These are phyloP conservation scores for Yueomyces sp. DNA, from an alignment of 805 yeast species.

Conservation along the genomic window DNA sequence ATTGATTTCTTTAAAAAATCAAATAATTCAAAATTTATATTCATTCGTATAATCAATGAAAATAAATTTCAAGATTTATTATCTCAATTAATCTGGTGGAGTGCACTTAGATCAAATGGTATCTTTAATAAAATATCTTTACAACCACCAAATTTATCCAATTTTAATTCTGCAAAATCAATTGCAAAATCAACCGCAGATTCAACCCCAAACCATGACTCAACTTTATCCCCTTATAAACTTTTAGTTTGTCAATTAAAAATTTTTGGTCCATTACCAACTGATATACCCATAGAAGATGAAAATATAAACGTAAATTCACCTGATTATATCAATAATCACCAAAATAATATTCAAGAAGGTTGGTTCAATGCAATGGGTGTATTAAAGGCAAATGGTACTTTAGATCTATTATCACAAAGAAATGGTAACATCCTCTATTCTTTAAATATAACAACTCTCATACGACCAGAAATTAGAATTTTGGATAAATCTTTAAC, in stretches of 20 bases:
- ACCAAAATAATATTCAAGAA: conserved; percentile 21
- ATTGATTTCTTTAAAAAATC: conserved; percentile 1
- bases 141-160: not conserved
- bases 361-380: conserved; percentile 71
- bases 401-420: conserved; percentile 45
- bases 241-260: conserved; percentile 52
- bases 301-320: not conserved
- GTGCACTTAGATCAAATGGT: conserved; percentile 37
- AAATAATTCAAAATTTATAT: not conserved
- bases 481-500: conserved; percentile 51
- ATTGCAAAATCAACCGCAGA: not conserved
- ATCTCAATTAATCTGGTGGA: conserved; percentile 42
- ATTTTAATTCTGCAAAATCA: not conserved
- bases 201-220: no score
- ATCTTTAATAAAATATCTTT: conserved; percentile 34
- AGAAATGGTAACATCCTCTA: conserved; percentile 50
- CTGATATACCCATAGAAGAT: conserved; percentile 4
- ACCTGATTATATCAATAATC: not conserved
- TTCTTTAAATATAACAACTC: conserved; percentile 38
- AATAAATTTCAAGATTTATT: conserved; percentile 29
- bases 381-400: conserved; percentile 50
- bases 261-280: conserved; percentile 43
- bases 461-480: conserved; percentile 49
- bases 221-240: conserved; percentile 4
- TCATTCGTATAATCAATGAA: conserved; percentile 3